phyloP scores from a whole-genome alignment of 345 rosid species.

The sweet orange (Citrus sinensis) region DVS_A1.0 CM039161.1:13969501-13970000 shows the following conservation, averaged over 20 bases:
- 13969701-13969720: constrained; percentile 82
- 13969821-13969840: constrained; percentile 43
- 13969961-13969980: constrained; percentile 98
- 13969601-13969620: constrained; percentile 93
- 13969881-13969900: constrained; percentile 42
- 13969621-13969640: constrained; percentile 99
- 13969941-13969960: constrained; percentile 98
- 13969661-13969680: constrained; percentile 40
- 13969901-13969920: constrained; percentile 46
- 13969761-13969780: neutral
- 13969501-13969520: constrained; percentile 30
- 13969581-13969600: constrained; percentile 20
- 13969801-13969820: constrained; percentile 32
- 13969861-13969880: constrained; percentile 63
- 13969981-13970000: constrained; percentile 97
- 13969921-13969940: constrained; percentile 84
- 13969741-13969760: too few species aligned
- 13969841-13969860: constrained; percentile 86
- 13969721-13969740: constrained; percentile 41
- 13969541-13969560: constrained; percentile 34
- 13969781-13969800: neutral
- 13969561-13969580: constrained; percentile 42
- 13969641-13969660: constrained; percentile 85
- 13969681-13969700: constrained; percentile 70
- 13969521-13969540: constrained; percentile 35